Conservation (phyloP, 1,139 yeast genomes). For the Saccharomyces pastorianus region DNA sequence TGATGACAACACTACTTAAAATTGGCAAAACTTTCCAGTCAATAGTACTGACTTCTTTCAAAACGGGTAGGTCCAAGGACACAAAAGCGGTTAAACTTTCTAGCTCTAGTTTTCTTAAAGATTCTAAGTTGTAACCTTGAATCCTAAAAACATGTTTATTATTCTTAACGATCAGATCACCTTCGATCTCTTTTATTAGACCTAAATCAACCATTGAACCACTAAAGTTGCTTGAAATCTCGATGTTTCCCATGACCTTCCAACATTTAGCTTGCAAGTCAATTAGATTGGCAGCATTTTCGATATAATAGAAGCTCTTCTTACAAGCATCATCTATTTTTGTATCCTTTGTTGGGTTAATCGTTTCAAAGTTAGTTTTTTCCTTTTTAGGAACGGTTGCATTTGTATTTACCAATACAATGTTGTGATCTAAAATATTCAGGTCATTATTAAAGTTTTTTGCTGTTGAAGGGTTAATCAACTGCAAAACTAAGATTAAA, state of each 20-base stretch:
- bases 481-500: neutral
- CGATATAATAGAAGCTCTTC: slow-evolving; percentile 33
- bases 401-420: neutral
- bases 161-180: slow-evolving; percentile 46
- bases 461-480: neutral
- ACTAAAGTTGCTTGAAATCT: slow-evolving; percentile 38
- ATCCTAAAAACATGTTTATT: slow-evolving; percentile 49
- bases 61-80: slow-evolving; percentile 44
- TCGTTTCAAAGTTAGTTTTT: slow-evolving; percentile 5
- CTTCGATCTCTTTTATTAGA: slow-evolving; percentile 41
- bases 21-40: slow-evolving; percentile 65
- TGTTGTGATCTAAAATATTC: neutral
- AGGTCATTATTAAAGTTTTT: neutral
- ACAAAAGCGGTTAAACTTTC: slow-evolving; percentile 54
- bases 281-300: slow-evolving; percentile 37
- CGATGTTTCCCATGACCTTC: neutral
- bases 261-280: slow-evolving; percentile 34
- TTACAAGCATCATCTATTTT: slow-evolving; percentile 9
- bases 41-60: slow-evolving; percentile 41
- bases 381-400: neutral
- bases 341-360: slow-evolving; percentile 11
- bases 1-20: slow-evolving; percentile 46
- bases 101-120: slow-evolving; percentile 42
- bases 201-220: slow-evolving; percentile 46
- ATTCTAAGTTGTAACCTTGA: slow-evolving; percentile 43